These are phyloP conservation scores for Debaryomyces coudertii DNA, from an alignment of 1,139 yeast genomes.

Conservation along the genomic window DNA sequence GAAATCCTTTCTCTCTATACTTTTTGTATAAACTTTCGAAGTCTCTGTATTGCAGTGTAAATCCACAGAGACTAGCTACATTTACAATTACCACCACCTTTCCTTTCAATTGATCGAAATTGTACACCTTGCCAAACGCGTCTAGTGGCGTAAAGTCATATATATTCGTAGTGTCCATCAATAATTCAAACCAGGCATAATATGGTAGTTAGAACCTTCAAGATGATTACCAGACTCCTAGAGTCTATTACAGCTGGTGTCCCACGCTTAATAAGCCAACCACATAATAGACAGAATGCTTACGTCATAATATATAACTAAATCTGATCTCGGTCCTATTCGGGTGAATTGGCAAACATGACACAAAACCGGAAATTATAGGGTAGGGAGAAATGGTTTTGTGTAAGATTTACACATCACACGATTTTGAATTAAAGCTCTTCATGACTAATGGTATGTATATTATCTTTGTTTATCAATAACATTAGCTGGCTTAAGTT, in stretches of 20 bases:
- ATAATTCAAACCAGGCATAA: background rate
- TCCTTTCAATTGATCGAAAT: constrained; percentile 26
- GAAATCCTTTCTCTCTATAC: constrained; percentile 34
- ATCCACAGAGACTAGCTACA: constrained; percentile 52
- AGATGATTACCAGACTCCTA: background rate
- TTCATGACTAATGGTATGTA: background rate
- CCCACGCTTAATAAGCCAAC: background rate
- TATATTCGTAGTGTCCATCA: background rate
- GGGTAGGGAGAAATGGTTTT: background rate
- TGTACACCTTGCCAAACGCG: constrained; percentile 17
- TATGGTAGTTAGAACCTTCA: background rate
- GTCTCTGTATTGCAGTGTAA: constrained; percentile 44
- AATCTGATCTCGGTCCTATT: background rate
- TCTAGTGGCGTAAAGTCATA: constrained; percentile 25
- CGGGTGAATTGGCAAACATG: constrained; percentile 1
- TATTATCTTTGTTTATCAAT: background rate
- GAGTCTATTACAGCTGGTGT: background rate
- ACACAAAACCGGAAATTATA: constrained; percentile 4
- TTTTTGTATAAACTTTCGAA: constrained; percentile 37
- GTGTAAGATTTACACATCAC: constrained; percentile 7
- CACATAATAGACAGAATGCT: background rate
- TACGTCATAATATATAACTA: background rate
- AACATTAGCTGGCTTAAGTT: background rate
- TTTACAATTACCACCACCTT: constrained; percentile 47
- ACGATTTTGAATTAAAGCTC: constrained; percentile 1